Conservation (phyloP, 225 moss, liverwort and hornwort species). For the Ulota crispa region DNA sequence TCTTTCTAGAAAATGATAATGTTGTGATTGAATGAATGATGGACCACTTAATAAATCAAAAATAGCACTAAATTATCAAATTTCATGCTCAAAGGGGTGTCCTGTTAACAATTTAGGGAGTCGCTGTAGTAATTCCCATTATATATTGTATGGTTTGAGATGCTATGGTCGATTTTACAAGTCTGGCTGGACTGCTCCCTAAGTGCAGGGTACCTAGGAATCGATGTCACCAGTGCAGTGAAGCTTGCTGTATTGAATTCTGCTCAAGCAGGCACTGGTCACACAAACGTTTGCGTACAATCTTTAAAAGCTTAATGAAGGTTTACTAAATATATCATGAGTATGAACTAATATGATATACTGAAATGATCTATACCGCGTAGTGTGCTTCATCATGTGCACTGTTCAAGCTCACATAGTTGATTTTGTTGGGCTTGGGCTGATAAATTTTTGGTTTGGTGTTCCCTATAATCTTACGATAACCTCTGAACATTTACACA, state of each 20-base stretch:
- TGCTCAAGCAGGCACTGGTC: constrained; percentile 50
- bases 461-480: background rate
- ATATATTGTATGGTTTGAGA: background rate
- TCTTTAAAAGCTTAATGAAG: background rate
- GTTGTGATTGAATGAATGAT: too few relatives aligned
- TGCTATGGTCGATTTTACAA: background rate
- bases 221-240: constrained; percentile 31
- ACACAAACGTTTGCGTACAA: background rate
- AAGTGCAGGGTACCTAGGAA: constrained; percentile 39
- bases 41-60: too few relatives aligned
- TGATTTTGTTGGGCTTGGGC: background rate
- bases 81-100: too few relatives aligned
- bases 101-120: too few relatives aligned
- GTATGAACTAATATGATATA: background rate
- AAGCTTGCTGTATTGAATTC: constrained; percentile 46
- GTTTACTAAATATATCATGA: background rate
- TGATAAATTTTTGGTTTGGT: background rate
- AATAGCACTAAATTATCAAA: too few relatives aligned
- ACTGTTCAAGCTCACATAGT: background rate
- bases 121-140: too few relatives aligned
- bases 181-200: background rate
- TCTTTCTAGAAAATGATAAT: too few relatives aligned
- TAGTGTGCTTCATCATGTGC: background rate
- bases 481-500: constrained; percentile 16
- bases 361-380: too few relatives aligned